Evolutionary conservation across 768 basidiomycete species (phyloP).

Genomic region (Sporobolomyces phaffii): DNA sequence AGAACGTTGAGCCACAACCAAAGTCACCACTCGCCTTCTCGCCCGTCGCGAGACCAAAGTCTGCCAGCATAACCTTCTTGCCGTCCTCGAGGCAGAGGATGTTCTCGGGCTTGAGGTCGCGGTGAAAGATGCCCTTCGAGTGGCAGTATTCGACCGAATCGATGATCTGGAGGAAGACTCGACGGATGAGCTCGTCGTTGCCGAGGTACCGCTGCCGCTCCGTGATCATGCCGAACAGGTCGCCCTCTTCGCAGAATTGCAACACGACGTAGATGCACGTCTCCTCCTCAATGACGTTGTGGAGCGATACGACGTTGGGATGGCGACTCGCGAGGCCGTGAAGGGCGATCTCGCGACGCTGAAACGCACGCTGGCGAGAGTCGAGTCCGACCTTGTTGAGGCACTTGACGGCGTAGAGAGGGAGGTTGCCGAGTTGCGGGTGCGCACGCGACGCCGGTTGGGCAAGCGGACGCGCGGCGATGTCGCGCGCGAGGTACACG

Average conservation of each 20-base stretch:
- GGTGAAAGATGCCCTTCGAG: conserved; percentile 83
- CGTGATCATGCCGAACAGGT: conserved; percentile 82
- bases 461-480: conserved; percentile 24
- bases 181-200: conserved; percentile 73
- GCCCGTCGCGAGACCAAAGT: conserved; percentile 88
- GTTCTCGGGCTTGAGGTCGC: conserved; percentile 94
- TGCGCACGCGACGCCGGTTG: conserved; percentile 38
- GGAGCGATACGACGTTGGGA: conserved; percentile 62
- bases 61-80: conserved; percentile 72
- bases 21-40: conserved; percentile 80
- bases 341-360: conserved; percentile 61
- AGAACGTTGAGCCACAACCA: conserved; percentile 93
- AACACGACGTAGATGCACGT: conserved; percentile 70
- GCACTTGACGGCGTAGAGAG: conserved; percentile 84
- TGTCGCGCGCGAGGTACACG: conserved; percentile 79
- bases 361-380: conserved; percentile 60
- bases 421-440: conserved; percentile 42
- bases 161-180: conserved; percentile 85
- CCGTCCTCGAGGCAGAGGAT: conserved; percentile 68
- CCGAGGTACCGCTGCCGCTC: conserved; percentile 54
- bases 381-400: conserved; percentile 57
- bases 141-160: conserved; percentile 93
- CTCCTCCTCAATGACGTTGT: conserved; percentile 59
- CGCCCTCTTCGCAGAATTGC: conserved; percentile 85
- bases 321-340: conserved; percentile 51